A percentile compares a stretch with the other conserved stretches of the same genome.
phyloP scores from a whole-genome alignment of 805 yeast genomes.

The Candida ipomoeae region DNA sequence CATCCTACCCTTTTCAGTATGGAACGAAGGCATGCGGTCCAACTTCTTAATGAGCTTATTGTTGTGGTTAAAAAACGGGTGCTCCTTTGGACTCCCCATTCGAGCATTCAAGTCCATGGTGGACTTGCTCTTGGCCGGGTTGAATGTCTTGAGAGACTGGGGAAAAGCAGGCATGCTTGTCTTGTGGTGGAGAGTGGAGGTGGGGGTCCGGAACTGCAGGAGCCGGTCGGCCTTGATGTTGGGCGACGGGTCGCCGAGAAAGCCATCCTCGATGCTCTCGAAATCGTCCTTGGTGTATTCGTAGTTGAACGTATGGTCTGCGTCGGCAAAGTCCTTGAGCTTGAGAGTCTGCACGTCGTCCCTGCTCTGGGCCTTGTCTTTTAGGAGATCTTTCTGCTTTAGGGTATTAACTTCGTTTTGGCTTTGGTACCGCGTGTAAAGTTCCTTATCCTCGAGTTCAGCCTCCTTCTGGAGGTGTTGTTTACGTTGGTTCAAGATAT shows the following conservation, averaged over 20 bases:
- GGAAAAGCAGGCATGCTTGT: slow-evolving; percentile 22
- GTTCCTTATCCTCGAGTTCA: slow-evolving; percentile 31
- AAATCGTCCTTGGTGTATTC: slow-evolving; percentile 36
- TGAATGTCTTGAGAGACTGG: slow-evolving; percentile 10
- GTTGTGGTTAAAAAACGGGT: slow-evolving; percentile 30
- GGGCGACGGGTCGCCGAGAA: slow-evolving; percentile 20
- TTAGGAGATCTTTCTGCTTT: not conserved
- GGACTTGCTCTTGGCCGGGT: slow-evolving; percentile 29
- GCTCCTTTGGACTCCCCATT: slow-evolving; percentile 12
- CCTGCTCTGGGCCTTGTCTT: not conserved
- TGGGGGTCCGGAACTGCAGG: slow-evolving; percentile 8
- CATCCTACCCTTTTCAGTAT: slow-evolving; percentile 6
- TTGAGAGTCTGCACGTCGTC: slow-evolving; percentile 29
- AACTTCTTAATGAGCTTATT: slow-evolving; percentile 33
- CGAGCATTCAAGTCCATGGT: slow-evolving; percentile 27
- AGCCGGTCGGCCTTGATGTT: slow-evolving; percentile 10
- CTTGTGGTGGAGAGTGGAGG: slow-evolving; percentile 13
- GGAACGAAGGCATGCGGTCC: slow-evolving; percentile 41
- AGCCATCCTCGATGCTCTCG: slow-evolving; percentile 37
- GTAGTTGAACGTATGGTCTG: slow-evolving; percentile 31
- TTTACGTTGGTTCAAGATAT: slow-evolving; percentile 22
- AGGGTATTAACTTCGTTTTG: slow-evolving; percentile 4
- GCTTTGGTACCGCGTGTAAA: slow-evolving; percentile 17
- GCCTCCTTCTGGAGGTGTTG: slow-evolving; percentile 28
- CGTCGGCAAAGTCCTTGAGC: slow-evolving; percentile 24